A percentile compares a stretch with the other conserved stretches of the same genome.
phyloP scores from a whole-genome alignment of 495 filamentous ascomycete genomes.

The Podospora australis region DNA sequence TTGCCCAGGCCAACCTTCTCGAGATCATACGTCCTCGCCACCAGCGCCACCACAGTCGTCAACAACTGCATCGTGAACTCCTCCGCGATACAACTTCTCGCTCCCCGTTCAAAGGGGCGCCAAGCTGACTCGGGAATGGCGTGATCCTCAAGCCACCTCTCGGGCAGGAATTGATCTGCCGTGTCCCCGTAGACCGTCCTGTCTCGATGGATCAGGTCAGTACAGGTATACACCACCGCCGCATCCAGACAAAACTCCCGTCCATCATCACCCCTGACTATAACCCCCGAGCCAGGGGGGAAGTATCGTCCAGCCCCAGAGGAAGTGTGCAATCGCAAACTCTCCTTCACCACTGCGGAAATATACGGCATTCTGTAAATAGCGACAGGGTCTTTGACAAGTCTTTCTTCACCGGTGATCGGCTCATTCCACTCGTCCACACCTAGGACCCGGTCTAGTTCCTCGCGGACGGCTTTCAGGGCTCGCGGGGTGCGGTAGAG shows the following conservation, averaged over 20 bases:
- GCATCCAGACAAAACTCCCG: background rate
- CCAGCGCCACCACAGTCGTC: background rate
- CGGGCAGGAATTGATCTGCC: constrained; percentile 47
- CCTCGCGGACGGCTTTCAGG: constrained; percentile 29
- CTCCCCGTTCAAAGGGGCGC: constrained; percentile 44
- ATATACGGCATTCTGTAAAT: background rate
- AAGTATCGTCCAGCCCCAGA: background rate
- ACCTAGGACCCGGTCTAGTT: constrained; percentile 34
- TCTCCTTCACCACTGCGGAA: background rate
- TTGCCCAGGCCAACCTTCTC: background rate
- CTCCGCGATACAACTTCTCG: constrained; percentile 47
- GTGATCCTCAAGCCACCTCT: constrained; percentile 48
- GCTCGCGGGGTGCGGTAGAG: constrained; percentile 35
- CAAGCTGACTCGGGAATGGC: constrained; percentile 26
- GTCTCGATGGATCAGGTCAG: constrained; percentile 47
- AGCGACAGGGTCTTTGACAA: background rate
- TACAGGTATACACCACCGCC: constrained; percentile 16
- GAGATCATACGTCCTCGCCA: background rate
- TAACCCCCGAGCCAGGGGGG: background rate
- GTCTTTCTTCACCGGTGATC: background rate
- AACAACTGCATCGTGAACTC: constrained; percentile 29
- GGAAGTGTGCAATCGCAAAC: background rate
- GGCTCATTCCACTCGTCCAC: constrained; percentile 9
- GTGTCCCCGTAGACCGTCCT: constrained; percentile 46
- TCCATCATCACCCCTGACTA: background rate